These are phyloP conservation scores for Coemansia javaensis DNA, from an alignment of 192 early-diverging fungal genomes.

Conservation along the genomic window DNA sequence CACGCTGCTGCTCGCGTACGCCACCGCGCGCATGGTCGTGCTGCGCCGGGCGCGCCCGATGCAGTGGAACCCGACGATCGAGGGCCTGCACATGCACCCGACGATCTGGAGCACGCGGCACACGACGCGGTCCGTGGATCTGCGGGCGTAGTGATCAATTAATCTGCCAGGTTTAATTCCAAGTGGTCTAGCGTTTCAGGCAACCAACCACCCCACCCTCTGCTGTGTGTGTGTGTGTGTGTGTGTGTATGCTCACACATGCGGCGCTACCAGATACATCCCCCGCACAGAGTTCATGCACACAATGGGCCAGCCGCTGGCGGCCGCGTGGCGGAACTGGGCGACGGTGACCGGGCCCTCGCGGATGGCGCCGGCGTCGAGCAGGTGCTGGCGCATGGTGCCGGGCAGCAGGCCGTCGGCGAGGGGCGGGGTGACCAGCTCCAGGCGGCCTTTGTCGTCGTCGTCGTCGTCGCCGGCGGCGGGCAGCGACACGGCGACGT, in stretches of 20 bases:
- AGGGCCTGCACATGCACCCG: conserved; percentile 81
- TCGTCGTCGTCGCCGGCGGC: no score
- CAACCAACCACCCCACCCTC: no score
- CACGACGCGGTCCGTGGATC: conserved; percentile 26
- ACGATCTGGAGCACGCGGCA: conserved; percentile 59
- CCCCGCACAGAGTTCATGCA: conserved; percentile 50
- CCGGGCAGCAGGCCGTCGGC: conserved; percentile 26
- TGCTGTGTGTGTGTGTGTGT: no score
- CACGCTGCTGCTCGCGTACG: conserved; percentile 69
- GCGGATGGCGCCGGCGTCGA: conserved; percentile 16
- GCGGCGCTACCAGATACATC: conserved; percentile 11
- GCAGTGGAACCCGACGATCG: conserved; percentile 66
- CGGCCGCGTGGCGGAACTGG: conserved; percentile 19
- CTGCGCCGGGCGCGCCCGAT: conserved; percentile 61
- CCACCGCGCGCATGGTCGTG: conserved; percentile 60
- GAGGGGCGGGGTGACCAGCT: conserved; percentile 22
- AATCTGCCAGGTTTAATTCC: no score
- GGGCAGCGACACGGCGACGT: conserved; percentile 27
- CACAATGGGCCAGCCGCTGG: conserved; percentile 28
- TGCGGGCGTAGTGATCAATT: background rate
- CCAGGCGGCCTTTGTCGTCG: conserved; percentile 11
- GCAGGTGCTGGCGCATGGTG: conserved; percentile 29
- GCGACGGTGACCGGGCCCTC: conserved; percentile 28
- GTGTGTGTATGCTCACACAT: no score
- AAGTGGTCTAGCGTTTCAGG: no score